Conservation (phyloP, 2,329 filamentous ascomycete species). For the Fusarium citri region DNA sequence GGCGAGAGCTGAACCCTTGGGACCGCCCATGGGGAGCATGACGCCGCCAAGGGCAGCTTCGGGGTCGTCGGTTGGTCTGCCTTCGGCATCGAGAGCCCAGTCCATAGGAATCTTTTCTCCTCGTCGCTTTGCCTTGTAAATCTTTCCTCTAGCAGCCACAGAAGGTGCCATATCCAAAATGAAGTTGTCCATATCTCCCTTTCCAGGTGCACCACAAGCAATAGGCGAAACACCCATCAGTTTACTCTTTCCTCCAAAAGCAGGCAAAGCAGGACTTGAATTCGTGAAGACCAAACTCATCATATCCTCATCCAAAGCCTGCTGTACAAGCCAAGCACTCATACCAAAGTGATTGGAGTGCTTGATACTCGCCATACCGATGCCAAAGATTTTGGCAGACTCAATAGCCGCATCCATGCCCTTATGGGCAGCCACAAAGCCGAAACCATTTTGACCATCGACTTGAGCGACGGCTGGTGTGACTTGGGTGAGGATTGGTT, state of each 20-base stretch:
- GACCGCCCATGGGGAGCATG: conserved; percentile 88
- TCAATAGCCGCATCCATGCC: conserved; percentile 76
- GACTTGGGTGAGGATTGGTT: conserved; percentile 68
- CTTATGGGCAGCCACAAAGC: conserved; percentile 75
- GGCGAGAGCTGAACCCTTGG: conserved; percentile 80
- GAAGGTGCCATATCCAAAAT: conserved; percentile 81
- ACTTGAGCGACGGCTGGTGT: conserved; percentile 79
- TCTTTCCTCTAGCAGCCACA: conserved; percentile 77
- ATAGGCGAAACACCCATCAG: conserved; percentile 81
- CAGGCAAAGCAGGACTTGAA: conserved; percentile 77
- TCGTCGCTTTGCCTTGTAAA: conserved; percentile 75
- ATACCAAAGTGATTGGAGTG: conserved; percentile 88
- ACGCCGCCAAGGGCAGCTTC: conserved; percentile 77
- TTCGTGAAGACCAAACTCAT: conserved; percentile 79
- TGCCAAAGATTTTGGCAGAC: conserved; percentile 73
- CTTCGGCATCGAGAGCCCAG: conserved; percentile 81
- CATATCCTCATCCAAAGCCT: conserved; percentile 78
- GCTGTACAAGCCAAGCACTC: conserved; percentile 82
- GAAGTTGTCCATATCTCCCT: conserved; percentile 65
- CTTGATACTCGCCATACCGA: conserved; percentile 80
- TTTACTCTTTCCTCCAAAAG: conserved; percentile 75
- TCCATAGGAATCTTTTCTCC: conserved; percentile 76
- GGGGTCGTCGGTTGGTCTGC: conserved; percentile 77
- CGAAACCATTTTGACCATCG: conserved; percentile 77
- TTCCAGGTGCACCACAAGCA: conserved; percentile 78